Evolutionary conservation across 1,139 yeast species (phyloP).

Genomic region (Keqinozyma sinolaborantium): DNA sequence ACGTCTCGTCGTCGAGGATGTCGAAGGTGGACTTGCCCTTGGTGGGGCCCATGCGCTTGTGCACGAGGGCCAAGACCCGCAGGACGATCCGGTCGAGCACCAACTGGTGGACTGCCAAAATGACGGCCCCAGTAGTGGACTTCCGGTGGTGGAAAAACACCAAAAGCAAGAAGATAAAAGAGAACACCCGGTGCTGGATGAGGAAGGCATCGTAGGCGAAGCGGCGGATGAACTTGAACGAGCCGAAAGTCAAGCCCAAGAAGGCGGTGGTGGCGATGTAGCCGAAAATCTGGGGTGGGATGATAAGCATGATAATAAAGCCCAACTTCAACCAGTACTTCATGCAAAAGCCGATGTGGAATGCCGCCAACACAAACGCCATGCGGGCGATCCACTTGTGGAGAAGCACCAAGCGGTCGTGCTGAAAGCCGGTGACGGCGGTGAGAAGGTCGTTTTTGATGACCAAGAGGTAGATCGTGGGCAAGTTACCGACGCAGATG

Average conservation of each 20-base stretch:
- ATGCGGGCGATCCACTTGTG: slow-evolving; percentile 46
- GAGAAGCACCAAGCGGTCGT: slow-evolving; percentile 33
- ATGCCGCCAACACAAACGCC: slow-evolving; percentile 34
- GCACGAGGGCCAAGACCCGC: slow-evolving; percentile 27
- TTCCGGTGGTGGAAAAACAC: slow-evolving; percentile 39
- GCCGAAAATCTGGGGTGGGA: slow-evolving; percentile 52
- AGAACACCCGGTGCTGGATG: slow-evolving; percentile 39
- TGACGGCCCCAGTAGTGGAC: slow-evolving; percentile 28
- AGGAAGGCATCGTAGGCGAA: slow-evolving; percentile 44
- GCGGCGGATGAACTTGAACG: slow-evolving; percentile 33
- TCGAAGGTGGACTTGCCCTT: slow-evolving; percentile 38
- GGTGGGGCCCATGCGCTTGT: slow-evolving; percentile 33
- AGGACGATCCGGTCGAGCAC: slow-evolving; percentile 41
- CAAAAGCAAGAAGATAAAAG: slow-evolving; percentile 42
- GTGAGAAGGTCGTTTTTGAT: slow-evolving; percentile 40
- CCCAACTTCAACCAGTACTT: slow-evolving; percentile 40
- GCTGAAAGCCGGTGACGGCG: slow-evolving; percentile 39
- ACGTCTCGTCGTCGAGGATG: slow-evolving; percentile 38
- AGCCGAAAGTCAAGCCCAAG: slow-evolving; percentile 33
- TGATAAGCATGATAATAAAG: slow-evolving; percentile 36
- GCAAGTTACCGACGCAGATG: slow-evolving; percentile 41
- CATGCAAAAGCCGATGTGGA: slow-evolving; percentile 31
- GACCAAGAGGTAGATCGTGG: slow-evolving; percentile 32
- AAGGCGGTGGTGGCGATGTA: slow-evolving; percentile 42
- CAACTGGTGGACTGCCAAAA: slow-evolving; percentile 42